Evolutionary conservation across 192 early-diverging fungal genomes (phyloP), one percentile per base, ranked within the genome.

Genomic region (Rhizophlyctis rosea): DNA sequence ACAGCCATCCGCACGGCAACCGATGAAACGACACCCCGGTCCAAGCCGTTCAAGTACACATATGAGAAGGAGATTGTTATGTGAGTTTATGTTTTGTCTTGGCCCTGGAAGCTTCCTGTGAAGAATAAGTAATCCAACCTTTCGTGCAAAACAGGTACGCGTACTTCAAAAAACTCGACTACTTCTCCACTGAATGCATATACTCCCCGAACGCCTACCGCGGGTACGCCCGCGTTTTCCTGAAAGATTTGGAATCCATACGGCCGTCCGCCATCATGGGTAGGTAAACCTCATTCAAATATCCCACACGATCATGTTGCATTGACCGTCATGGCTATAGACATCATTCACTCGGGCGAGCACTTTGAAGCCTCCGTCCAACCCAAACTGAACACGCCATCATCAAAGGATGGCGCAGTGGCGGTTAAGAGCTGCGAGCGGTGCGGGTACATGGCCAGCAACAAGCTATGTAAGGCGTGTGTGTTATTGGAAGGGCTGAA

Each of bases 21-120:
- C 30, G 90, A 92, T 36, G 76, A 71, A n/a, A 82, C 83, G 33
- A 88, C 93, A 47, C 79, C 83, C 39, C 80, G 96, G 47, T 95
- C 93, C 11, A 98, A 98, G 78, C 96, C 96, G 0, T 96, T 98
- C 79, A 98, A 96, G 68, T 96, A 97, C 72, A 95, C 94, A 0
- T 98, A 98, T 61, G 96, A 98, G 73, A 98, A 98, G 76, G 96
- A 98, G 64, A 98, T 98, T 65, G 96, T 98, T 65, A 95, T 98
- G 95, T 78, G 34, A 50, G 44, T 21, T 32, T 27, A 0, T 18
- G 18, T 21, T n/a, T 0, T 25, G n/a, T 14, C 18, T 9, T 32
- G 25, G 60, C 31, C 11, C 18, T 56, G n/a, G 59, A 23, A 11
- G 27, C 3, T 32, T 27, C 28, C 30, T 21, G 30, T n/a, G n/a